A percentile compares a stretch with the other conserved stretches of the same genome.
These are phyloP conservation scores for Shiraia bambusicola DNA, from an alignment of 2,329 filamentous ascomycete genomes.

Conservation along the genomic window DNA sequence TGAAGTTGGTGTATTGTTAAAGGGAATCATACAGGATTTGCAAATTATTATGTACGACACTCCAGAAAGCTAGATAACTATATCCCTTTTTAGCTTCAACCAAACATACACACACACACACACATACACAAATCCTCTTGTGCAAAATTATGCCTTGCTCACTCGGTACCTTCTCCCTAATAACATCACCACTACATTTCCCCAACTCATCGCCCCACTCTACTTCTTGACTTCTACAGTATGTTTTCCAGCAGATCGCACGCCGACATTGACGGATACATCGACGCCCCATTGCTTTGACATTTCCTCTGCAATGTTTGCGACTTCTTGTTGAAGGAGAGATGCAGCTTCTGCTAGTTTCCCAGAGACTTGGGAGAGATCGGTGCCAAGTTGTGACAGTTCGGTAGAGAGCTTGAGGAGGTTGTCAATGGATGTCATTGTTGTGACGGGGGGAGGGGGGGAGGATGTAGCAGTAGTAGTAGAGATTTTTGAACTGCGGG, in stretches of 20 bases:
- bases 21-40: no score
- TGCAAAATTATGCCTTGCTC: no score
- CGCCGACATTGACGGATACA: slow-evolving; percentile 8
- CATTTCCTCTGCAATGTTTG: slow-evolving; percentile 23
- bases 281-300: slow-evolving; percentile 26
- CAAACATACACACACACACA: neutral
- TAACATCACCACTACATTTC: neutral
- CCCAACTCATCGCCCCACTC: no score
- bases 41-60: no score
- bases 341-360: slow-evolving; percentile 19
- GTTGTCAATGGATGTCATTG: slow-evolving; percentile 19
- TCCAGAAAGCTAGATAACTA: neutral
- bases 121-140: neutral
- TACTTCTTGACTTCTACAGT: no score
- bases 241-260: neutral
- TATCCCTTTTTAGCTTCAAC: neutral
- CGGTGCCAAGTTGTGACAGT: slow-evolving; percentile 15
- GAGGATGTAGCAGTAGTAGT: no score
- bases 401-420: slow-evolving; percentile 26
- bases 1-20: no score
- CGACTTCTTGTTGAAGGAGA: slow-evolving; percentile 25
- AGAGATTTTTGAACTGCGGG: no score
- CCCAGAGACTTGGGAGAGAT: slow-evolving; percentile 15
- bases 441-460: no score
- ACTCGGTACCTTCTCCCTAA: neutral